Evolutionary conservation across 768 basidiomycete genomes (phyloP), one percentile per base, ranked within the genome.

Genomic region (Boletus rubescentipes): DNA sequence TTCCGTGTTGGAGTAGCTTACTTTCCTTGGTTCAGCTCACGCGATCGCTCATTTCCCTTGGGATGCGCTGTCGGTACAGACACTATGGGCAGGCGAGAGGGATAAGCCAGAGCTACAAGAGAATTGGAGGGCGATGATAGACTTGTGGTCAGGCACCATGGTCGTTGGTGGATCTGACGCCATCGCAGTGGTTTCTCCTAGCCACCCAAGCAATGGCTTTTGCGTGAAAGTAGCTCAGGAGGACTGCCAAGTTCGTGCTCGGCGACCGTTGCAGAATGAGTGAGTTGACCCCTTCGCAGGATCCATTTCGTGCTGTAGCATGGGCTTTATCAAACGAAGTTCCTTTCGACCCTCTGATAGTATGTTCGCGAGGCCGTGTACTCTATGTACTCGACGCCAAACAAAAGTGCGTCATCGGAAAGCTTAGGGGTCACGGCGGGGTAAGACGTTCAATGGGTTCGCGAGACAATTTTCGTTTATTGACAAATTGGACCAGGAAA

Each of bases 341-440:
- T 0, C 80, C 77, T 2, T 71, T 77, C 14, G 76, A 83, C n/a
- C 87, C 88, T 9, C 68, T 89, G 16, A 64, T 88, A 23, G 64
- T 89, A 26, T 78, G 86, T 55, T 76, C 84, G 9, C 69, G 75
- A 30, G 74, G 76, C 36, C 80, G 79, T 50, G 59, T 86, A 20
- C 57, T 90, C 20, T 83, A 83, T 62, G 72, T 88, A 15, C 77
- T 82, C 62, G 76, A 84, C 58, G 69, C 79, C 10, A 69, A 68
- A 46, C 68, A 64, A 18, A 70, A 72, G 37, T 62, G 65, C 4
- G 55, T 84, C 6, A 52, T 77, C 3, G 78, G 84, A 8, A 74
- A 71, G 55, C 71, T 87, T 37, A 80, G 85, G 36, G 88, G 87
- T 3, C 89, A 91, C 65, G 89, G 89, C 20, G 86, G 84, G 35